Evolutionary conservation across 2,329 filamentous ascomycete genomes (phyloP).

Genomic region (Purpureocillium takamizusanense): DNA sequence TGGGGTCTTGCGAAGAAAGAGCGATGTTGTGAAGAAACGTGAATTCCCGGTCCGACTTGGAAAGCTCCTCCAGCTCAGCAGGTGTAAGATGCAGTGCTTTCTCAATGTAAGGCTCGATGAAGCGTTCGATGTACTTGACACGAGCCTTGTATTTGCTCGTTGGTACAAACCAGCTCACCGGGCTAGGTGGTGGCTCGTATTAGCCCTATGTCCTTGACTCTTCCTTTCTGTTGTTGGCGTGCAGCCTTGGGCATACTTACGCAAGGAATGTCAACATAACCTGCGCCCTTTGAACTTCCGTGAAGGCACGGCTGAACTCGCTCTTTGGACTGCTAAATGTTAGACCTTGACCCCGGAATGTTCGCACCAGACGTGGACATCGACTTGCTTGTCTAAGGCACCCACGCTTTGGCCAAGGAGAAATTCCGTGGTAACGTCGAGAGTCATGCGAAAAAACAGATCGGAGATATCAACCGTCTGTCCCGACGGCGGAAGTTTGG

Average conservation of each 20-base stretch:
- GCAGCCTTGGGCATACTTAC: constrained; percentile 42
- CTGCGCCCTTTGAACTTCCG: neutral
- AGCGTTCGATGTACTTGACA: constrained; percentile 62
- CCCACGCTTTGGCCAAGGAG: constrained; percentile 49
- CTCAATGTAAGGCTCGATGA: constrained; percentile 72
- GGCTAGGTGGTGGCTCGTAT: constrained; percentile 45
- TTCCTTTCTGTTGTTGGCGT: no score
- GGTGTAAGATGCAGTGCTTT: constrained; percentile 58
- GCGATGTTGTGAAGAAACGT: constrained; percentile 85
- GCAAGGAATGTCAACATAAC: neutral
- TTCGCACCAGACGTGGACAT: constrained; percentile 32
- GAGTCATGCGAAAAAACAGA: constrained; percentile 74
- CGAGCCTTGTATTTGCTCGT: constrained; percentile 52
- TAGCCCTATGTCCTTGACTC: no score
- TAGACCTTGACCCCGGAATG: constrained; percentile 6
- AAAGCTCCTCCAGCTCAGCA: constrained; percentile 58
- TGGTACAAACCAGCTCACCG: constrained; percentile 53
- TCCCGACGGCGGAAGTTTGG: constrained; percentile 19
- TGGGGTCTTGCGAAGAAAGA: constrained; percentile 62
- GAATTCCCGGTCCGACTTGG: constrained; percentile 63
- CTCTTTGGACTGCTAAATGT: no score
- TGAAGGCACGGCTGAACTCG: neutral
- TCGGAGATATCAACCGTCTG: constrained; percentile 59
- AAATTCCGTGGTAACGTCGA: constrained; percentile 83
- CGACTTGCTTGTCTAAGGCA: constrained; percentile 21